These are phyloP conservation scores for Nigrograna mackinnonii DNA, from an alignment of 2,329 filamentous ascomycete genomes.

Conservation along the genomic window DNA sequence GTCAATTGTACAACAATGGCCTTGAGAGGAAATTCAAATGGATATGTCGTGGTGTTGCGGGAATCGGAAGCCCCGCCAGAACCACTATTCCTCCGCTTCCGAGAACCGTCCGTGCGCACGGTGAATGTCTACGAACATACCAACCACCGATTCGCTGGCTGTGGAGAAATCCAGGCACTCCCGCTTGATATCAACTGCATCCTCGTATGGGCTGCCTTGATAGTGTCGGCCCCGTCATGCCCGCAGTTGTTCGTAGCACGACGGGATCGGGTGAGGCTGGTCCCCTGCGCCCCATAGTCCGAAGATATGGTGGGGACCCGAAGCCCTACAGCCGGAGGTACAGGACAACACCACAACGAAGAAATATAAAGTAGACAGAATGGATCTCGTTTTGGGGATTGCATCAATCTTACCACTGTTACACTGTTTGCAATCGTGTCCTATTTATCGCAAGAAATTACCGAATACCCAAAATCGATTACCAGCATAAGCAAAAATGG, in stretches of 20 bases:
- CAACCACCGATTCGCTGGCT: too few species aligned
- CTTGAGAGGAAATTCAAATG: too few species aligned
- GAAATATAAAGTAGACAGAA: constrained; percentile 9
- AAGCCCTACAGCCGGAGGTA: constrained; percentile 20
- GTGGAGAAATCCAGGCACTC: constrained; percentile 22
- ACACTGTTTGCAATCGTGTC: too few species aligned
- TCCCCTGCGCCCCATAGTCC: constrained; percentile 17
- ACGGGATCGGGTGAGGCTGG: constrained; percentile 18
- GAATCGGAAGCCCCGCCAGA: not conserved
- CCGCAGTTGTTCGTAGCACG: constrained; percentile 15
- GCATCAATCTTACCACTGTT: too few species aligned
- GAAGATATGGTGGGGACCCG: constrained; percentile 36
- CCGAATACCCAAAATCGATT: too few species aligned
- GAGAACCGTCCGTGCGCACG: constrained; percentile 6
- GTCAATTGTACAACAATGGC: too few species aligned
- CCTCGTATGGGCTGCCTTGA: constrained; percentile 9
- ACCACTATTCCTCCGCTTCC: too few species aligned
- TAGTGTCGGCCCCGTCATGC: constrained; percentile 27
- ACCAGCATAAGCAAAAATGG: constrained; percentile 24
- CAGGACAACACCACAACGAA: not conserved
- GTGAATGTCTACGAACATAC: not conserved
- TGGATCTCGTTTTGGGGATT: too few species aligned
- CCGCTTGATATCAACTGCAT: constrained; percentile 6
- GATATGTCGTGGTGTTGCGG: constrained; percentile 2
- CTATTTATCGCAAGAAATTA: too few species aligned